Percentiles rank a stretch among this genome's conserved stretches.
These are phyloP conservation scores for Colletotrichum godetiae DNA, from an alignment of 2,329 filamentous ascomycete genomes.

Conservation along the genomic window DNA sequence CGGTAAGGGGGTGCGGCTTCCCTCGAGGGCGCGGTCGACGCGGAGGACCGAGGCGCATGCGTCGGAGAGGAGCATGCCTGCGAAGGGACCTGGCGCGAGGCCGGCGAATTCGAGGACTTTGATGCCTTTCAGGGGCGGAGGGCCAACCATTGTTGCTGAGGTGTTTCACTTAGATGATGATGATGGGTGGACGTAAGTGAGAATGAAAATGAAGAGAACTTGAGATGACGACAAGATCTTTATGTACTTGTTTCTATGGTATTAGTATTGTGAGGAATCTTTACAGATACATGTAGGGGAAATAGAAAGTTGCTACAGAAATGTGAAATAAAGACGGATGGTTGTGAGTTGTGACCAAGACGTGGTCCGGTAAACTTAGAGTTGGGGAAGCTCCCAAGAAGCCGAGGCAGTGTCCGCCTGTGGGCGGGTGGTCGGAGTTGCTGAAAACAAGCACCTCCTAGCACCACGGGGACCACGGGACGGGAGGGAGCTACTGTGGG, in stretches of 20 bases:
- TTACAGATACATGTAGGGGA: background rate
- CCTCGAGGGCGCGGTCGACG: constrained; percentile 75
- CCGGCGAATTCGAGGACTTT: constrained; percentile 71
- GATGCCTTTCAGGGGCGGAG: constrained; percentile 60
- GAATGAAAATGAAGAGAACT: background rate
- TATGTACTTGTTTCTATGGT: background rate
- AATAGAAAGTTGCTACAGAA: background rate
- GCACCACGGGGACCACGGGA: constrained; percentile 1
- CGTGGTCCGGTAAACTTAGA: constrained; percentile 9
- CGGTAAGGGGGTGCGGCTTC: constrained; percentile 49
- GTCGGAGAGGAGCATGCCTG: constrained; percentile 88
- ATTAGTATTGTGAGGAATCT: background rate
- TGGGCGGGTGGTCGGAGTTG: background rate
- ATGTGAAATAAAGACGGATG: background rate
- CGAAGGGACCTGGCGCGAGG: constrained; percentile 82
- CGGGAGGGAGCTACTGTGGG: constrained; percentile 15
- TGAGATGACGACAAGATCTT: background rate
- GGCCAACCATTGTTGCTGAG: constrained; percentile 46
- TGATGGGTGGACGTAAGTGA: background rate
- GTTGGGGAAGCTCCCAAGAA: constrained; percentile 30
- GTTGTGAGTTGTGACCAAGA: background rate
- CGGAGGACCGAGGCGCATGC: constrained; percentile 90
- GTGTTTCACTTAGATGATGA: background rate
- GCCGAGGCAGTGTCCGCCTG: constrained; percentile 30
- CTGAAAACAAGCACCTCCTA: background rate